Evolutionary conservation across 495 filamentous ascomycete species (phyloP).

Genomic region (Tuber microsphaerosporum): DNA sequence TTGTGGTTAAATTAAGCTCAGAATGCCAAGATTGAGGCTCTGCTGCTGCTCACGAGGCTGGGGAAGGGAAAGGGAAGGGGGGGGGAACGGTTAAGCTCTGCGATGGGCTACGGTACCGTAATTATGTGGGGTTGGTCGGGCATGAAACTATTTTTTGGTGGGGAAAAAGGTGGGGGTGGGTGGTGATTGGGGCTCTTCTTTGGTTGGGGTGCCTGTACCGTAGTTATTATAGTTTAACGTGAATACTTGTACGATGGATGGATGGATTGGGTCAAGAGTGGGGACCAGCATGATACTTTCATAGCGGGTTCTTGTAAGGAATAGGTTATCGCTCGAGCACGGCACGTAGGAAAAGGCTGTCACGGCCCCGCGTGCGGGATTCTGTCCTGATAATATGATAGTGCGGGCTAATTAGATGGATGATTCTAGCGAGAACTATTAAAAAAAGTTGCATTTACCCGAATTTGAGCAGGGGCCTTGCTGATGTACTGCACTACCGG

Average conservation of each 20-base stretch:
- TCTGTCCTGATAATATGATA: not conserved
- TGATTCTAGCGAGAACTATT: not conserved
- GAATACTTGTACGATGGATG: no score
- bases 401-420: not conserved
- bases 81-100: not conserved
- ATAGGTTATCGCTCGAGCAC: no score
- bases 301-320: no score
- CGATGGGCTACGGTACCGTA: not conserved
- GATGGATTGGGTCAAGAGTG: no score
- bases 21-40: not conserved
- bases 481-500: not conserved
- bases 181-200: not conserved
- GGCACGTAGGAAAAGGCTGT: no score
- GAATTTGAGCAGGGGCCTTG: not conserved
- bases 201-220: no score
- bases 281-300: no score
- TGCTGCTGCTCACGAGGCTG: no score
- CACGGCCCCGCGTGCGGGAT: not conserved
- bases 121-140: not conserved
- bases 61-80: not conserved
- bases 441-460: not conserved
- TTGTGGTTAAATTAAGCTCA: constrained; percentile 3
- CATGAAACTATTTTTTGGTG: not conserved
- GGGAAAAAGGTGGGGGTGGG: not conserved
- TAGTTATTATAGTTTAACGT: no score